Percentiles rank a stretch among this genome's conserved stretches.
phyloP scores from a whole-genome alignment of 1,284 basidiomycete species.

The Vanrija sp. region DNA sequence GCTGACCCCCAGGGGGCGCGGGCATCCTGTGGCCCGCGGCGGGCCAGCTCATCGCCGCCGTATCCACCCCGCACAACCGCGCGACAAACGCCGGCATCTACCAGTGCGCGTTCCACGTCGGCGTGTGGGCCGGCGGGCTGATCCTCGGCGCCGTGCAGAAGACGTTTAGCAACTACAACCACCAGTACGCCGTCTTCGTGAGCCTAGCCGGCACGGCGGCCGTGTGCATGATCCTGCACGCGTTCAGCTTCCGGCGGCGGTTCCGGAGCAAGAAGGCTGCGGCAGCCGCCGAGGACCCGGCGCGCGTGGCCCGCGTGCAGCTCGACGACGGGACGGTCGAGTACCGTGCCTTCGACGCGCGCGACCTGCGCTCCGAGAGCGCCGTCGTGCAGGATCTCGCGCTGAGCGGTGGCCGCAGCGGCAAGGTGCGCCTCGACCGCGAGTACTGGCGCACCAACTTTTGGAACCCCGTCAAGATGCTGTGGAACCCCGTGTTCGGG shows the following conservation, averaged over 20 bases:
- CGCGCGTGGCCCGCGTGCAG: slow-evolving; percentile 6
- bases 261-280: slow-evolving; percentile 6
- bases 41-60: slow-evolving; percentile 13
- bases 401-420: background rate
- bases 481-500: slow-evolving; percentile 13
- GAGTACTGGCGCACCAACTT: slow-evolving; percentile 8
- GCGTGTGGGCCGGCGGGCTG: slow-evolving; percentile 12
- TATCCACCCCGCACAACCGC: slow-evolving; percentile 13
- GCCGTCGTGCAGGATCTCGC: slow-evolving; percentile 17
- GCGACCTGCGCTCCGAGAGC: slow-evolving; percentile 9
- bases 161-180: slow-evolving; percentile 11
- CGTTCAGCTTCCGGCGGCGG: slow-evolving; percentile 9
- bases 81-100: slow-evolving; percentile 18
- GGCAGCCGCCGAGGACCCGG: background rate
- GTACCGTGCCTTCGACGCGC: slow-evolving; percentile 3
- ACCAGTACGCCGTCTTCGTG: slow-evolving; percentile 19
- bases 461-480: slow-evolving; percentile 13
- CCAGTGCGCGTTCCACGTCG: slow-evolving; percentile 16
- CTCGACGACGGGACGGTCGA: slow-evolving; percentile 15
- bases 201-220: slow-evolving; percentile 5
- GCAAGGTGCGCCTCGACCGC: background rate
- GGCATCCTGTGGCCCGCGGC: slow-evolving; percentile 16
- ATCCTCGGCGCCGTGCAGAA: slow-evolving; percentile 15
- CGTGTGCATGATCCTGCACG: slow-evolving; percentile 10
- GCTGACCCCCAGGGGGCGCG: slow-evolving; percentile 4